Base-by-base conservation (phyloP, 805 yeast genomes). In the Metschnikowia colocasiae region DNA sequence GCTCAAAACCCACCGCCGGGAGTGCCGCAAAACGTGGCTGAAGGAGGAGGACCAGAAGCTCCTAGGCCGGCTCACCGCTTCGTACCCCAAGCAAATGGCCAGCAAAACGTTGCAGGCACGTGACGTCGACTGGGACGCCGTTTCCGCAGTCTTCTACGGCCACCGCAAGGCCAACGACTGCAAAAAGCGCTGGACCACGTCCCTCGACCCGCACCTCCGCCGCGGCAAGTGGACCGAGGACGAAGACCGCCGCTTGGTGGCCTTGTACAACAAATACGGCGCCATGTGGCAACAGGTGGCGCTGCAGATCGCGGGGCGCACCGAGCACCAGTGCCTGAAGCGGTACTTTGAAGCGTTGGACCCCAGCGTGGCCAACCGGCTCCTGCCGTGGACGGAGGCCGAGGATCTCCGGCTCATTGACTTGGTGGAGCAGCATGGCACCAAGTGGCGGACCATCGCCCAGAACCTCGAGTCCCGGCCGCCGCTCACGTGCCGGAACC, bases 311-410 rank as follows among this genome's bases (percentile, higher is more conserved):
- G 79, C 80, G 3, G 95, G 96, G 4, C 74, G 97, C 60, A 91
- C 95, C 0, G 96, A 90, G 59, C 97, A 90, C 64, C 97, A 91
- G 68, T 91, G 98, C 70, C 87, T 96, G 1, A 91, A 91, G 60
- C 71, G 97, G 57, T 91, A 87, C 62, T 81, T 83, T 13, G 97
- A 91, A 59, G 96, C 89, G 1, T 64, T 91, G 49, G 94, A 88
- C 57, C 97, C 97, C 5, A 74, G 71, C 23, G 85, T 90, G 8
- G 81, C 81, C 50, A 89, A 85, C 54, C 68, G 97, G 46, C 71
- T 89, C 38, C 76, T 88, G 55, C 82, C 85, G 2, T 91, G 98
- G 98, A 70, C 80, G 1, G 58, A 74, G 25, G 87, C 80, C 8
- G 97, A 91, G 62, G 97, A 91, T 61, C 64, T 85, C 33, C 65